A percentile compares a stretch with the other conserved stretches of the same genome.
phyloP scores from a whole-genome alignment of 2,329 filamentous ascomycete species.

The Elsinoe ampelina region DNA sequence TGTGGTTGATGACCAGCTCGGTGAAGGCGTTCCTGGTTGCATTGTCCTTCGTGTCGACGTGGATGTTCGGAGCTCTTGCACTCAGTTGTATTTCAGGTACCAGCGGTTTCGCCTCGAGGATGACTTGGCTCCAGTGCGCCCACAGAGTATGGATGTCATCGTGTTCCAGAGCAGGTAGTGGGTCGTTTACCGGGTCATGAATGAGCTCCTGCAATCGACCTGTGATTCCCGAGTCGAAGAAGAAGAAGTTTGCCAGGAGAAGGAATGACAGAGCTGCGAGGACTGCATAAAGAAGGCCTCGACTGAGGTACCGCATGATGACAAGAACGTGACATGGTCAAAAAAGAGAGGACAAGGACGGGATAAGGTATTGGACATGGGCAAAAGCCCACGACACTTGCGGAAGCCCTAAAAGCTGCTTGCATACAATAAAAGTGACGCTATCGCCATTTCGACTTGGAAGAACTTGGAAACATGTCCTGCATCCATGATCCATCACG shows the following conservation, averaged over 20 bases:
- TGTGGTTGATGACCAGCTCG: conserved; percentile 10
- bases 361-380: no score
- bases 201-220: conserved; percentile 1
- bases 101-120: background rate
- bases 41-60: background rate
- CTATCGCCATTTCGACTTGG: background rate
- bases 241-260: background rate
- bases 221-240: conserved; percentile 4
- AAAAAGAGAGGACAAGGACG: background rate
- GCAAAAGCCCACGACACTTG: background rate
- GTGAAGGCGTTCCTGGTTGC: background rate
- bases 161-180: conserved; percentile 3
- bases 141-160: background rate
- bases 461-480: no score
- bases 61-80: background rate
- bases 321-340: background rate
- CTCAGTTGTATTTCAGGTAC: background rate
- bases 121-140: conserved; percentile 2
- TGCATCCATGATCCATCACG: no score
- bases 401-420: background rate
- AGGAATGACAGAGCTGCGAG: background rate
- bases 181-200: background rate
- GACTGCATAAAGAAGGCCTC: background rate
- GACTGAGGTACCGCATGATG: conserved; percentile 2
- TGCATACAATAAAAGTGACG: background rate